Base-by-base conservation (phyloP, 2,329 filamentous ascomycete species). In the Fusarium verticillioides region DNA sequence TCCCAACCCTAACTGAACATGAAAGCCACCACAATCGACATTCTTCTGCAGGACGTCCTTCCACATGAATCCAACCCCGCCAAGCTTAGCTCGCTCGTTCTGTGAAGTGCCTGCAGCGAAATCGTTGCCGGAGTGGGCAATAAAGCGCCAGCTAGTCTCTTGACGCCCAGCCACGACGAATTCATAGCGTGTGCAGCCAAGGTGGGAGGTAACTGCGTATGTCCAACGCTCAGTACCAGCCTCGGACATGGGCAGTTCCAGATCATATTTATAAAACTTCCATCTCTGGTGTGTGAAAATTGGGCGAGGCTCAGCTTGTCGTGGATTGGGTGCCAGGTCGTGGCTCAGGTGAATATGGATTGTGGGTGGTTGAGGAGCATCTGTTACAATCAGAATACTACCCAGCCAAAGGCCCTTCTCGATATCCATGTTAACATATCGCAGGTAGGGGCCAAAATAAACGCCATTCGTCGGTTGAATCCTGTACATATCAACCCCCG, bases 31-130 rank as follows among this genome's bases (percentile, higher is more conserved):
- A 76, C 95, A 97, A 77, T 99, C 96, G 34, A 95, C 91, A 78
- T 99, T 97, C 87, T 98, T 98, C 83, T 98, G 95, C 79, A 99
- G 87, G 34, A 99, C 95, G 78, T 99, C 96, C 79, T 98, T 98
- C 96, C 96, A 99, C 96, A 99, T 97, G 79, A 96, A 94, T 1
- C 95, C 94, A 2, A 97, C 89, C 3, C 96, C 96, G 36, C 96
- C 96, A 3, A 98, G 88, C 77, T 93, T 94, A 37, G 92, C 90
- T 47, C 96, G 90, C 77, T 99, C 96, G 69, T 93, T 94, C 61
- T 95, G 92, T 70, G 92, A 95, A 4, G 97, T 96, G 72, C 93
- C 92, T 34, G 97, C 87, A 1, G 94, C 93, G 81, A 98, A 99
- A 80, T 99, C 96, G 79, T 98, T 98, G 7, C 96, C 96, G 19